phyloP scores from a whole-genome alignment of 2,329 filamentous ascomycete genomes.

The Fusarium longipes region DNA sequence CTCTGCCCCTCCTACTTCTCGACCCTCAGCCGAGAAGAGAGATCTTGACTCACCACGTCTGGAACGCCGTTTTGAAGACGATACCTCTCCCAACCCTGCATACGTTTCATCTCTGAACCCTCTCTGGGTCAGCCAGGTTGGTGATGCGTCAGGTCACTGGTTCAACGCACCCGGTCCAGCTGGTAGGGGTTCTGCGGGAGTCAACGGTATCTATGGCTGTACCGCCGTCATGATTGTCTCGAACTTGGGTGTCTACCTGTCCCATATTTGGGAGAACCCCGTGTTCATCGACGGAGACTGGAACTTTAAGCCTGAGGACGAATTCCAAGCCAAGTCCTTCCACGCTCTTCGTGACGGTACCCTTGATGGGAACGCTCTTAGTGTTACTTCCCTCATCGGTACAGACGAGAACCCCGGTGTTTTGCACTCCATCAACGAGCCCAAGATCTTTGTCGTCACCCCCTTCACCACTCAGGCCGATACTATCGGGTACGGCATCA shows the following conservation, averaged over 20 bases:
- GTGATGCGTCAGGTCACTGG: constrained; percentile 21
- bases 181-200: constrained; percentile 21
- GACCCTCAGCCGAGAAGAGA: too few relatives aligned
- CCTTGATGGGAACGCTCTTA: background rate
- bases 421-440: background rate
- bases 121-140: constrained; percentile 29
- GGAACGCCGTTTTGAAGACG: background rate
- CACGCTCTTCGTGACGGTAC: background rate
- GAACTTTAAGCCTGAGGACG: background rate
- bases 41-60: too few relatives aligned
- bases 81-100: constrained; percentile 17
- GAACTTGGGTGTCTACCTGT: constrained; percentile 33
- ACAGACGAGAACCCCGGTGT: background rate
- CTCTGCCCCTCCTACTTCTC: constrained; percentile 10
- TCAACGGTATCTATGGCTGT: constrained; percentile 41
- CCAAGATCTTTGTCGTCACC: background rate
- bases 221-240: constrained; percentile 37
- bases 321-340: background rate
- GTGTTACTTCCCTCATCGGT: background rate
- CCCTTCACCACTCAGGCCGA: background rate
- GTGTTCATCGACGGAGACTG: background rate
- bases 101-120: constrained; percentile 19
- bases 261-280: constrained; percentile 39
- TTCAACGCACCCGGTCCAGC: background rate
- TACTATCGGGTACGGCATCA: background rate